A percentile compares a stretch with the other conserved stretches of the same genome.
Evolutionary conservation across 495 filamentous ascomycete species (phyloP).

Genomic region (Cudoniella acicularis): DNA sequence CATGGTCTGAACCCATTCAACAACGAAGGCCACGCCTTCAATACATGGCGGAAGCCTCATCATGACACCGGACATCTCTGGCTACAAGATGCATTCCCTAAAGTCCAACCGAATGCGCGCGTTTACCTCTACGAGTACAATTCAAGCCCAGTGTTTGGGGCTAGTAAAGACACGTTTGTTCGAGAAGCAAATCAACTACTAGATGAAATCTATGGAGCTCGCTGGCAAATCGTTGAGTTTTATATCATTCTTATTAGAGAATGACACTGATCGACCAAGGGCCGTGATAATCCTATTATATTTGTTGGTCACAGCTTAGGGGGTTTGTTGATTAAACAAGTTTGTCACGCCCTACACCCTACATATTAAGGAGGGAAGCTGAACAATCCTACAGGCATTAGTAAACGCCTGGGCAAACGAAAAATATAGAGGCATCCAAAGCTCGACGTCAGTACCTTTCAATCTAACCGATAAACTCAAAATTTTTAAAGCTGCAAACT

Average conservation of each 20-base stretch:
- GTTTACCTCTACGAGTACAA: neutral
- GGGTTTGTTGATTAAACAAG: neutral
- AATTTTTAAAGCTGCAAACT: neutral
- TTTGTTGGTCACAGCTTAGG: neutral
- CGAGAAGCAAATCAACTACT: neutral
- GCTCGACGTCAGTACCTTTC: neutral
- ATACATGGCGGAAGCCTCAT: neutral
- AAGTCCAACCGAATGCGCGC: neutral
- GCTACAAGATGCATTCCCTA: neutral
- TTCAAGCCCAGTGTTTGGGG: neutral
- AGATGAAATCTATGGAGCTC: neutral
- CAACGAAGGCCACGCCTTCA: neutral
- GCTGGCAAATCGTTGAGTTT: neutral
- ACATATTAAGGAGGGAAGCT: neutral
- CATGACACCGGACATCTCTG: neutral
- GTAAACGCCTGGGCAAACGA: neutral
- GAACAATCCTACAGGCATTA: neutral
- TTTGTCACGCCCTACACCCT: neutral
- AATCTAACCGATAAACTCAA: neutral
- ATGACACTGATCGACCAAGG: neutral
- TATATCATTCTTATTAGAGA: neutral
- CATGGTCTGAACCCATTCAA: neutral
- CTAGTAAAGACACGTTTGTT: neutral
- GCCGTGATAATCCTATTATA: neutral
- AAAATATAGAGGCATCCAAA: neutral